phyloP scores from a whole-genome alignment of 768 basidiomycete species.

The Lactarius deliciosus region DNA sequence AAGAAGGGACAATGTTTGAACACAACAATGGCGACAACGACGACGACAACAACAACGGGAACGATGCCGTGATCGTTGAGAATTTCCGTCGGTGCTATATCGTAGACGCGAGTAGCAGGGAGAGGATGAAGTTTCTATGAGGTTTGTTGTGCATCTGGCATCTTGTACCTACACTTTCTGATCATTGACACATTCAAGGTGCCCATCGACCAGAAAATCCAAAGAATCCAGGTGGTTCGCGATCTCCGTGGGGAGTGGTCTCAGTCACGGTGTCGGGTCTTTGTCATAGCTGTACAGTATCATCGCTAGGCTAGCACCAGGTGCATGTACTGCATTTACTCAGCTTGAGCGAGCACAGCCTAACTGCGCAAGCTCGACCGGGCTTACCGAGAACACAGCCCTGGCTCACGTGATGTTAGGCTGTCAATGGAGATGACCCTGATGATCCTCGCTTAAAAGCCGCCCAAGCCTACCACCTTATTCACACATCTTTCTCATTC shows the following conservation, averaged over 20 bases:
- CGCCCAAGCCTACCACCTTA: neutral
- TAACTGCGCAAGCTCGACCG: neutral
- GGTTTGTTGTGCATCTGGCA: slow-evolving; percentile 36
- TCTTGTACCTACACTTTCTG: neutral
- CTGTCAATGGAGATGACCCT: neutral
- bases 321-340: neutral
- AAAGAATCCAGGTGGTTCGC: slow-evolving; percentile 50
- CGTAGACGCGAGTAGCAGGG: slow-evolving; percentile 41
- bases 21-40: too few relatives aligned
- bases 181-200: slow-evolving; percentile 40
- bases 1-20: slow-evolving; percentile 5
- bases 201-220: slow-evolving; percentile 55
- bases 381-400: neutral
- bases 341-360: neutral
- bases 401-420: neutral
- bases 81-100: slow-evolving; percentile 36
- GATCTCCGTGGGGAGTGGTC: slow-evolving; percentile 34
- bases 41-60: too few relatives aligned
- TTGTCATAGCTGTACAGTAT: slow-evolving; percentile 5
- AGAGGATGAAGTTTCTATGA: slow-evolving; percentile 50
- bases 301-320: too few relatives aligned
- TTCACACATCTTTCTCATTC: neutral
- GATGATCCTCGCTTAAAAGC: neutral
- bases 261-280: neutral
- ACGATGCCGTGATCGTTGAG: slow-evolving; percentile 46